These are phyloP conservation scores for Coriolopsis trogii DNA, from an alignment of 1,284 basidiomycete species.

Conservation along the genomic window DNA sequence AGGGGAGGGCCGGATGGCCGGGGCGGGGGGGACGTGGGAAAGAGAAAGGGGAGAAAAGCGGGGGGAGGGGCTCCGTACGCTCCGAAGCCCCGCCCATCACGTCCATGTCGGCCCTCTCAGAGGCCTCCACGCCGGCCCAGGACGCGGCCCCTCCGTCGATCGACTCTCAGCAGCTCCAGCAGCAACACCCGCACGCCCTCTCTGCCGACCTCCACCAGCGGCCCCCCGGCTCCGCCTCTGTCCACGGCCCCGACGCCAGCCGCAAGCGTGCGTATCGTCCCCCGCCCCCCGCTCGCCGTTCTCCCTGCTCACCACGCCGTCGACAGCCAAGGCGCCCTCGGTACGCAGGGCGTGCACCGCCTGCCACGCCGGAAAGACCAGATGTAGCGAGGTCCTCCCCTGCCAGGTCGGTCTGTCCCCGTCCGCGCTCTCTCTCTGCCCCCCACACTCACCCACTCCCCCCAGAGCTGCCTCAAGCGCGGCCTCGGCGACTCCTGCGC, in stretches of 20 bases:
- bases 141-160: conserved; percentile 55
- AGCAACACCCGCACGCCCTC: conserved; percentile 46
- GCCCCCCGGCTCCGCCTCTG: conserved; percentile 26
- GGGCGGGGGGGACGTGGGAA: conserved; percentile 17
- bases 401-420: conserved; percentile 58
- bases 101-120: conserved; percentile 72
- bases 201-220: conserved; percentile 37
- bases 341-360: conserved; percentile 75
- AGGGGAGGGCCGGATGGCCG: conserved; percentile 5
- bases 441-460: conserved; percentile 9
- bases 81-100: conserved; percentile 56
- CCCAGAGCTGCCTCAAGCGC: conserved; percentile 75
- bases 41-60: conserved; percentile 14
- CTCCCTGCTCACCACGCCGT: conserved; percentile 19
- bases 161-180: conserved; percentile 63
- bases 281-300: conserved; percentile 13
- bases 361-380: conserved; percentile 80
- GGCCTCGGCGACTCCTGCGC: conserved; percentile 67
- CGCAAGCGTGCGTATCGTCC: conserved; percentile 47
- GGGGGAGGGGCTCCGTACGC: conserved; percentile 45
- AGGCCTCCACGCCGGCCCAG: conserved; percentile 62
- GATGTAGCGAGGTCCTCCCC: conserved; percentile 76
- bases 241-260: conserved; percentile 35
- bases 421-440: conserved; percentile 10
- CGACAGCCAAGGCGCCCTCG: conserved; percentile 72